Percentiles rank a stretch among this genome's conserved stretches.
These are phyloP conservation scores for Exsudoporus frostii DNA, from an alignment of 768 basidiomycete species.

Conservation along the genomic window DNA sequence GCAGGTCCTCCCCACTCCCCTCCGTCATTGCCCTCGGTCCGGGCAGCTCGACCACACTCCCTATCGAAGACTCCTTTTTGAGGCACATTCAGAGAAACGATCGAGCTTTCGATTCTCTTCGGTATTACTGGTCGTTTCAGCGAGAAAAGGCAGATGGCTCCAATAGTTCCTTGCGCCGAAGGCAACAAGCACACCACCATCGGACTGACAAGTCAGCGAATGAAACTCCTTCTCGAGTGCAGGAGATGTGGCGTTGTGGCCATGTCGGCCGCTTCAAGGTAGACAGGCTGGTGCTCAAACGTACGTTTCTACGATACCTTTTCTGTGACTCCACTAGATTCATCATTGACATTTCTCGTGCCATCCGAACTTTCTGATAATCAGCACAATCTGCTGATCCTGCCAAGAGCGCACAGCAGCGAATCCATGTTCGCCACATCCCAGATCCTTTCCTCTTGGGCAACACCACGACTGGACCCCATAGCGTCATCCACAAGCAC, in stretches of 20 bases:
- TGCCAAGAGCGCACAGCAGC: constrained; percentile 62
- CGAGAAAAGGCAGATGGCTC: constrained; percentile 46
- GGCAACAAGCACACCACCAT: constrained; percentile 17
- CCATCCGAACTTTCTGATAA: background rate
- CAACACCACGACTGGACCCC: constrained; percentile 51
- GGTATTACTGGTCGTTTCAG: constrained; percentile 57
- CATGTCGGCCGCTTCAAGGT: constrained; percentile 65
- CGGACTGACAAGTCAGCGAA: constrained; percentile 14
- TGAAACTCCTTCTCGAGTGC: constrained; percentile 27
- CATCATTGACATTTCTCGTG: background rate
- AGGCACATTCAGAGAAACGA: constrained; percentile 37
- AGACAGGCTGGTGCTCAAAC: constrained; percentile 38
- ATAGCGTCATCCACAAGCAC: constrained; percentile 75
- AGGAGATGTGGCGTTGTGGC: constrained; percentile 67
- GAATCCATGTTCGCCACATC: constrained; percentile 58
- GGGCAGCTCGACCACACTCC: constrained; percentile 35
- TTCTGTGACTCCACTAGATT: constrained; percentile 4
- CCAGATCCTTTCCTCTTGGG: constrained; percentile 45
- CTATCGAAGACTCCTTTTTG: constrained; percentile 40
- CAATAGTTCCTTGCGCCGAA: constrained; percentile 22
- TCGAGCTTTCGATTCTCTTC: constrained; percentile 41
- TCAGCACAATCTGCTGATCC: constrained; percentile 43
- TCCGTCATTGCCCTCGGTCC: constrained; percentile 16
- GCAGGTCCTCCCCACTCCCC: constrained; percentile 28
- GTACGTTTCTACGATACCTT: constrained; percentile 30